A percentile compares a stretch with the other conserved stretches of the same genome.
Conservation (phyloP, 2,329 filamentous ascomycete species). For the Pyrenochaeta sp. region DNA sequence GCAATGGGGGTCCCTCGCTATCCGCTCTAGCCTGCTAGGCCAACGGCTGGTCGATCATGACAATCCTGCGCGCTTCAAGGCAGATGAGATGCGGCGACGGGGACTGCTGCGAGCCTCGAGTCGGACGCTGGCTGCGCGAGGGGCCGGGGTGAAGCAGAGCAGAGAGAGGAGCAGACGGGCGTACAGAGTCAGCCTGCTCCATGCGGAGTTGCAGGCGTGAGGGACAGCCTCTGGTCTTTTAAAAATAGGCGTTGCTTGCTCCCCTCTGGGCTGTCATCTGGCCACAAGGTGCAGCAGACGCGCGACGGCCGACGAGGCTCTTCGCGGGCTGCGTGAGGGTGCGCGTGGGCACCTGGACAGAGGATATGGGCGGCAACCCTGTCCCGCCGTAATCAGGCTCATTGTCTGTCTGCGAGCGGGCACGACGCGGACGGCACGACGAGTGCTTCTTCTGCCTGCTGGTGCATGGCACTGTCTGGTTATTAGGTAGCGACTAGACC, state of each 20-base stretch:
- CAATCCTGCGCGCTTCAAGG: not conserved
- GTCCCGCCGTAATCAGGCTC: not conserved
- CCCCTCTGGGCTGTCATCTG: not conserved
- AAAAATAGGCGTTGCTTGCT: not conserved
- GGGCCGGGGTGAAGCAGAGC: not conserved
- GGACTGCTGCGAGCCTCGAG: not conserved
- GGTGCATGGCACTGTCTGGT: not conserved
- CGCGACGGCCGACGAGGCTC: not conserved
- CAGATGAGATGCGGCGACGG: not conserved
- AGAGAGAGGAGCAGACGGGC: not conserved
- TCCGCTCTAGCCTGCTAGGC: constrained; percentile 10
- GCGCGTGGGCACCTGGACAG: too few species aligned
- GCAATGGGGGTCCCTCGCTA: constrained; percentile 10
- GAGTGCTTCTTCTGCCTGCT: constrained; percentile 1
- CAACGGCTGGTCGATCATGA: constrained; percentile 17
- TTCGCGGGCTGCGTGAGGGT: too few species aligned
- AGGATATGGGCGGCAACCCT: constrained; percentile 1
- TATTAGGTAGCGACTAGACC: not conserved
- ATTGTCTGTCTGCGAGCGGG: not conserved
- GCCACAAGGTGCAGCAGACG: not conserved
- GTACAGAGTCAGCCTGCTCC: not conserved
- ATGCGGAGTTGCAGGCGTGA: not conserved
- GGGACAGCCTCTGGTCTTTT: not conserved
- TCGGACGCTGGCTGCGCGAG: not conserved
- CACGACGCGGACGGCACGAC: not conserved